Conservation (phyloP, 306 rosid genomes). For the Sesbania bispinosa region DNA sequence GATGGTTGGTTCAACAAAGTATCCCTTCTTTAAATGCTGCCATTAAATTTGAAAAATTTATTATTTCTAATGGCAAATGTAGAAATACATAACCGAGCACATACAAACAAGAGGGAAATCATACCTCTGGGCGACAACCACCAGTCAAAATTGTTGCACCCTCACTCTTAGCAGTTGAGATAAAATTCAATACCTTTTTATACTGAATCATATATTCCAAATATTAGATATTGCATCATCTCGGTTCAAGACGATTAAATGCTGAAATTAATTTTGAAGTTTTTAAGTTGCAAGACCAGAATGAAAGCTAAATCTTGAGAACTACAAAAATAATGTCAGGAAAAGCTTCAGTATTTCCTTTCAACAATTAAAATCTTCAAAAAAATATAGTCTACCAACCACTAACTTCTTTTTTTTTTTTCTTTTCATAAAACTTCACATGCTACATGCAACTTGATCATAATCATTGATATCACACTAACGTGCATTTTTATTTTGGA, state of each 20-base stretch:
- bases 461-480: conserved; percentile 1
- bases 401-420: too few species aligned
- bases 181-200: conserved; percentile 73
- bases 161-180: conserved; percentile 83
- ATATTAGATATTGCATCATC: conserved; percentile 33
- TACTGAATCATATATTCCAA: conserved; percentile 52
- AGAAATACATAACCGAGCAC: background rate
- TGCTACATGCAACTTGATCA: background rate
- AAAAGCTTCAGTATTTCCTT: too few species aligned
- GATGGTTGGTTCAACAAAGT: conserved; percentile 74
- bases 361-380: too few species aligned
- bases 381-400: too few species aligned
- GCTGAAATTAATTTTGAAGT: background rate
- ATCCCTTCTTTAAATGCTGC: conserved; percentile 91
- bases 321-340: background rate
- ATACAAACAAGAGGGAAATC: conserved; percentile 18
- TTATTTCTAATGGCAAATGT: background rate
- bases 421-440: too few species aligned
- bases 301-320: background rate
- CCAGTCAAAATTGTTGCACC: conserved; percentile 88
- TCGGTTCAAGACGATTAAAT: conserved; percentile 1
- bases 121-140: conserved; percentile 92
- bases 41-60: conserved; percentile 23
- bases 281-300: background rate
- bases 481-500: conserved; percentile 5